Conservation (phyloP, 2,329 filamentous ascomycete species). For the Hirsutella rhossiliensis region DNA sequence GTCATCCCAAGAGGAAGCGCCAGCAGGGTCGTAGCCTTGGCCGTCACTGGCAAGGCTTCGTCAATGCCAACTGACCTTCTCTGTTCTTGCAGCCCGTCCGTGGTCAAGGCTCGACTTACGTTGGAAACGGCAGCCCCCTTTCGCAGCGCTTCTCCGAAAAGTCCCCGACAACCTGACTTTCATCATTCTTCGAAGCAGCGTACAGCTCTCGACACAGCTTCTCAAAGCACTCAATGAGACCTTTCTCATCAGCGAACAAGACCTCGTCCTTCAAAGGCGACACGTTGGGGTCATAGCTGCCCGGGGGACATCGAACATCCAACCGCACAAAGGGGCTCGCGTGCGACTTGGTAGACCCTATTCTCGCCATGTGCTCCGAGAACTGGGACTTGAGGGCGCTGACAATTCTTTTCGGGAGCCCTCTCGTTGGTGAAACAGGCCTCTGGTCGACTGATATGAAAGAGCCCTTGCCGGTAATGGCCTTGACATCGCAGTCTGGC, state of each 20-base stretch:
- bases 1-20: too few species aligned
- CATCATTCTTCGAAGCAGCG: neutral
- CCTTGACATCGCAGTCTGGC: constrained; percentile 28
- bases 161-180: too few species aligned
- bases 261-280: constrained; percentile 63
- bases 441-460: constrained; percentile 60
- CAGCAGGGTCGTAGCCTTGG: too few species aligned
- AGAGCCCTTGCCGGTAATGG: constrained; percentile 32
- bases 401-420: constrained; percentile 47
- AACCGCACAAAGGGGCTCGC: constrained; percentile 51
- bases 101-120: too few species aligned
- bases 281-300: constrained; percentile 60
- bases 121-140: too few species aligned
- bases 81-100: too few species aligned
- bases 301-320: constrained; percentile 47
- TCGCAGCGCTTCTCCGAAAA: too few species aligned
- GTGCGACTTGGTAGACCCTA: constrained; percentile 14
- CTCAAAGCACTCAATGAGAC: constrained; percentile 32
- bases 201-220: constrained; percentile 30
- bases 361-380: constrained; percentile 12
- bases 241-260: constrained; percentile 46
- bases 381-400: constrained; percentile 40
- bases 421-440: constrained; percentile 43
- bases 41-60: too few species aligned
- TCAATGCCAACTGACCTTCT: too few species aligned